Base-by-base conservation (phyloP, 352 stramenopile species). In the Pythium grandisporangium region DNA sequence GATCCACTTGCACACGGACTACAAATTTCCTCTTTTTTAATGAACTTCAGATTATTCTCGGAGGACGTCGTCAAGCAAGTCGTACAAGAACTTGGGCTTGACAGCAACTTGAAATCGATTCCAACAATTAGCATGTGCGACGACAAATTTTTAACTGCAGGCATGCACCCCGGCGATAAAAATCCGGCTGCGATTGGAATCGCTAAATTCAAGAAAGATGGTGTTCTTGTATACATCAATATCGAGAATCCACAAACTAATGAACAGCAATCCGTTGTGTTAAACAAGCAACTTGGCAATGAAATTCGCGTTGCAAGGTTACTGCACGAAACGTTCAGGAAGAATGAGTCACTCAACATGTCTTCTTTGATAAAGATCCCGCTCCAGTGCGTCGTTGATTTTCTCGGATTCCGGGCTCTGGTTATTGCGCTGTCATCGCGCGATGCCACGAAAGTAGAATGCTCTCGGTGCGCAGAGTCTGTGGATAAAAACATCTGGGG, bases 381-480 rank as follows among this genome's bases (percentile, higher is more conserved):
- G 0, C 53, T 88, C 1, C 71, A 88, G 38, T 84, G 75, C 32
- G 45, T 38, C 8, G 48, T 85, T 14, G 70, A 88, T 51, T 66
- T 84, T 33, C 41, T 83, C 19, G 75, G 72, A 1, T 80, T 70
- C 35, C 65, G 67, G 6, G 61, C 49, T 11, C 58, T 77, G 14
- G 63, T 83, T 1, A 41, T 88, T 6, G 67, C 64, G 27, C 67
- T 62, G 24, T 33, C 33, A 38, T 7, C n/a, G n/a, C n/a, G n/a
- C n/a, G n/a, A n/a, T n/a, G n/a, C n/a, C n/a, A n/a, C n/a, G n/a
- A n/a, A n/a, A n/a, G n/a, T n/a, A n/a, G n/a, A n/a, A n/a, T n/a
- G n/a, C n/a, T n/a, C n/a, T n/a, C n/a, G n/a, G n/a, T n/a, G n/a
- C n/a, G n/a, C n/a, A n/a, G n/a, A n/a, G n/a, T n/a, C n/a, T n/a